Base-by-base conservation (phyloP, 139 green algal species). In the Yamagishiella unicocca region DNA sequence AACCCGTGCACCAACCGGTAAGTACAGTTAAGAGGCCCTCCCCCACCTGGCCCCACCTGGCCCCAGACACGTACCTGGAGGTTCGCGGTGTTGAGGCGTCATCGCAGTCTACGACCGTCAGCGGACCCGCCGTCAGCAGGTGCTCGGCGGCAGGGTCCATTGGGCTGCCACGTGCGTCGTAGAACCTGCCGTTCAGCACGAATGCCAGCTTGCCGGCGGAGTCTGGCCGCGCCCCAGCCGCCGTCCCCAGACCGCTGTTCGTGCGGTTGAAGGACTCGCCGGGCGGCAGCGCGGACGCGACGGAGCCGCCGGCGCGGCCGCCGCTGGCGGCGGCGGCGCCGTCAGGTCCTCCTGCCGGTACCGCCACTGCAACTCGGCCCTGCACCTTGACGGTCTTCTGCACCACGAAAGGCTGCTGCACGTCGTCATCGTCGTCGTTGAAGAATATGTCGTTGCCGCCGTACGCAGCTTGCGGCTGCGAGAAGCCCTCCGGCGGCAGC, bases 401-500 rank as follows among this genome's bases (percentile, higher is more conserved):
- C 29, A 86, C 31, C 10, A 86, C 80, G 64, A 42, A 77, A n/a
- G 80, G 80, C 64, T 66, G 80, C 31, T 54, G 43, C 14, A 37
- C 62, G 21, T 66, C 80, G 17, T 72, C 80, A 25, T 50, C 61
- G 1, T 77, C 61, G 31, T 66, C 62, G 21, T 54, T 27, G 1
- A 40, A 4, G 2, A 86, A 24, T 10, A 72, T 3, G 40, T 53
- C 61, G n/a, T 12, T 61, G 42, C 7, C 14, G 43, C 9, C 43
- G 21, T 74, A 27, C 31, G 17, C 19, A 0, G 25, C 29, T 2
- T 22, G 8, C 7, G 64, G 31, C 64, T 50, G 31, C 7, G 80
- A 86, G 80, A 86, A 86, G 64, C 64, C 64, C n/a, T 86, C 80
- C 4, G 80, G 64, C 24, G 80, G 80, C 21, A 86, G 80, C 53